Conservation (phyloP, 306 rosid species). For the Abrus pulchellus region DNA sequence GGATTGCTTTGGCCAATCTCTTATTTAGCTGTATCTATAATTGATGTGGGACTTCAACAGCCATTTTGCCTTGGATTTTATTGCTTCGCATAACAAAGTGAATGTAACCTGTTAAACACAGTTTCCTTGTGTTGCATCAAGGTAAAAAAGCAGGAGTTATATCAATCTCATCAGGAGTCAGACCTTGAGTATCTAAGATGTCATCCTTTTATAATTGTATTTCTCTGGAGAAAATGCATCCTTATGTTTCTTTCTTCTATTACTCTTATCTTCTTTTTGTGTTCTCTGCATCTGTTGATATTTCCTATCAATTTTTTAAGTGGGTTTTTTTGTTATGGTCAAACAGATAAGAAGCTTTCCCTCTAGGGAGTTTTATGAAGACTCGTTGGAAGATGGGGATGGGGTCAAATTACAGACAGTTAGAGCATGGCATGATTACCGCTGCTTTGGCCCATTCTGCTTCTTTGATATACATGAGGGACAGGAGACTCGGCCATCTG, state of each 20-base stretch:
- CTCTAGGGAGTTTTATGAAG: slow-evolving; percentile 81
- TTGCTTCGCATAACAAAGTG: slow-evolving; percentile 9
- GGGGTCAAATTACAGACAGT: slow-evolving; percentile 59
- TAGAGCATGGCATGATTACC: slow-evolving; percentile 80
- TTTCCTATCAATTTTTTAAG: slow-evolving; percentile 22
- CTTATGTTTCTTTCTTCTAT: slow-evolving; percentile 32
- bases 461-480: slow-evolving; percentile 89
- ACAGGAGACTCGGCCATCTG: slow-evolving; percentile 69
- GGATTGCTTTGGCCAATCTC: too few species aligned
- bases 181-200: slow-evolving; percentile 12
- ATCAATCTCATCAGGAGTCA: slow-evolving; percentile 12
- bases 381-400: slow-evolving; percentile 85
- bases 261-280: slow-evolving; percentile 15
- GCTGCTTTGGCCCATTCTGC: slow-evolving; percentile 91
- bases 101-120: neutral
- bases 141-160: slow-evolving; percentile 15
- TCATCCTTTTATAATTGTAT: slow-evolving; percentile 3
- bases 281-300: slow-evolving; percentile 19
- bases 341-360: slow-evolving; percentile 93
- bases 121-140: slow-evolving; percentile 9
- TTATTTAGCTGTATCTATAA: too few species aligned
- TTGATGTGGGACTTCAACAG: too few species aligned
- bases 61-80: slow-evolving; percentile 21
- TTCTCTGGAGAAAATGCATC: neutral
- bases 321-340: slow-evolving; percentile 36